These are phyloP conservation scores for Ogataea hybrid DNA, from an alignment of 1,139 yeast genomes.

Conservation along the genomic window DNA sequence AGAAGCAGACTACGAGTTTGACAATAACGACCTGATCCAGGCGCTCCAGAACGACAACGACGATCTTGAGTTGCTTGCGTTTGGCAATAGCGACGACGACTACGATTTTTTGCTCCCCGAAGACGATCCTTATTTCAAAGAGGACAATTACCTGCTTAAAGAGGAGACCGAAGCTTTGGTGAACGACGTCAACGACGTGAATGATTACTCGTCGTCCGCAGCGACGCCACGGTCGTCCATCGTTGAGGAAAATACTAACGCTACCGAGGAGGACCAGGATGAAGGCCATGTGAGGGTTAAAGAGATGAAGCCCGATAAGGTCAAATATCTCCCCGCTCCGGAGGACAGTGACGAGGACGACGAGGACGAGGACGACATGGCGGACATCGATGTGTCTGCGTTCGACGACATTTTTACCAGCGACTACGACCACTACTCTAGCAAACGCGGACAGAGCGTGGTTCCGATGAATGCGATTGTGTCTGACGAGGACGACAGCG, in stretches of 20 bases:
- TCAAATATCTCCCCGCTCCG: constrained; percentile 28
- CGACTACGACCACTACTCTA: constrained; percentile 24
- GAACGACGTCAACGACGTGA: constrained; percentile 38
- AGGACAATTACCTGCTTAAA: constrained; percentile 35
- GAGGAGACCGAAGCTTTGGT: constrained; percentile 48
- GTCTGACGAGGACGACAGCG: constrained; percentile 37
- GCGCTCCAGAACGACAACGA: constrained; percentile 68
- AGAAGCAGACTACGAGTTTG: constrained; percentile 69
- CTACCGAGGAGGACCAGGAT: constrained; percentile 3
- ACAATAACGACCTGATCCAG: constrained; percentile 67
- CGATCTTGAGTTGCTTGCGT: constrained; percentile 46
- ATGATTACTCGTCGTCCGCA: constrained; percentile 31
- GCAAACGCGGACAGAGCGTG: constrained; percentile 25
- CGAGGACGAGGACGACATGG: constrained; percentile 1
- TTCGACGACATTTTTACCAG: constrained; percentile 24
- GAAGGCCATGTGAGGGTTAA: constrained; percentile 11
- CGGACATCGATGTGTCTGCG: constrained; percentile 23
- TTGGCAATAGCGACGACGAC: constrained; percentile 58
- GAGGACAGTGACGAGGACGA: constrained; percentile 24
- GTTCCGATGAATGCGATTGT: constrained; percentile 37
- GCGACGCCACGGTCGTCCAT: constrained; percentile 32
- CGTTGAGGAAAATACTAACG: constrained; percentile 20
- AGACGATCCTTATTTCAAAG: constrained; percentile 33
- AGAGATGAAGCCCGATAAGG: constrained; percentile 15
- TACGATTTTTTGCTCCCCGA: constrained; percentile 38